These are phyloP conservation scores for Clarireedia monteithiana DNA, from an alignment of 2,329 filamentous ascomycete species.

Conservation along the genomic window DNA sequence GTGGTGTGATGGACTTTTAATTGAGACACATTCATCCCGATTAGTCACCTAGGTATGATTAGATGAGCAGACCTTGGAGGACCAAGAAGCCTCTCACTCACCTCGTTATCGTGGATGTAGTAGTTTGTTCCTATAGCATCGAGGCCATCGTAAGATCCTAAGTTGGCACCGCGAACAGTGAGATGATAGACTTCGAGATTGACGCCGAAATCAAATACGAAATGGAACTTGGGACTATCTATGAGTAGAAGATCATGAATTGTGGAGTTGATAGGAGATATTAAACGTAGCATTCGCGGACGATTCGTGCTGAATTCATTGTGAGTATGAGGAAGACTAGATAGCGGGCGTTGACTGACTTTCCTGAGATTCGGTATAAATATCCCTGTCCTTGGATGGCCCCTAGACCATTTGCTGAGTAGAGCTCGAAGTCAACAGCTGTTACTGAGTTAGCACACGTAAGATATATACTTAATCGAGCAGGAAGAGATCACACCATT, in stretches of 20 bases:
- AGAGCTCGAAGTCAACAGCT: conserved; percentile 44
- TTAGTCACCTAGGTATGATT: conserved; percentile 23
- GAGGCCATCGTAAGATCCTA: conserved; percentile 33
- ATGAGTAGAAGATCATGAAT: conserved; percentile 22
- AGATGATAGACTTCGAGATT: conserved; percentile 34
- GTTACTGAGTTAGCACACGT: conserved; percentile 20
- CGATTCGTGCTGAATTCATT: conserved; percentile 31
- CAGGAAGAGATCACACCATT: conserved; percentile 20
- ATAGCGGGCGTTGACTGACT: neutral
- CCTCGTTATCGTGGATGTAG: conserved; percentile 32
- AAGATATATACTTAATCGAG: conserved; percentile 13
- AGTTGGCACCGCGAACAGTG: conserved; percentile 31
- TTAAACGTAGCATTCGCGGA: conserved; percentile 18
- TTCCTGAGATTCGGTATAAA: conserved; percentile 29
- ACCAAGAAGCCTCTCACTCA: neutral
- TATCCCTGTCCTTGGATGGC: conserved; percentile 47
- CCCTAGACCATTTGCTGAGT: conserved; percentile 42
- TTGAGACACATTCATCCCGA: conserved; percentile 32
- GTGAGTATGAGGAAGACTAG: conserved; percentile 23
- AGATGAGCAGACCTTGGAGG: neutral
- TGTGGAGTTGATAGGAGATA: conserved; percentile 16
- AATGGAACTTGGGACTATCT: conserved; percentile 30
- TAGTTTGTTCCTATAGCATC: conserved; percentile 31
- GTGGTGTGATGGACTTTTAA: conserved; percentile 32
- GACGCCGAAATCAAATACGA: conserved; percentile 30